Conservation (phyloP, 768 basidiomycete genomes). For the Lactarius hatsudake region DNA sequence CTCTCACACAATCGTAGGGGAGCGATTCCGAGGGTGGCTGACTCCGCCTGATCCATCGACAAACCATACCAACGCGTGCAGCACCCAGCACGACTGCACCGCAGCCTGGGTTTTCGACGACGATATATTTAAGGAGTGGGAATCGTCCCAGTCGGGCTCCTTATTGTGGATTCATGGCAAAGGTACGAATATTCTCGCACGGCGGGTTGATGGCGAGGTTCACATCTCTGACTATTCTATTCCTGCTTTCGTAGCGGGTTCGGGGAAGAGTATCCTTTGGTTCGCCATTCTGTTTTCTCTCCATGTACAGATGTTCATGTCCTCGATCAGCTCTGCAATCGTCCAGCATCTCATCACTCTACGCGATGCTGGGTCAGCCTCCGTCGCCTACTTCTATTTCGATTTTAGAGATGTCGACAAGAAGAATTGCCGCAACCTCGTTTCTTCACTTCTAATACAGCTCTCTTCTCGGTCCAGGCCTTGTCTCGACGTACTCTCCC, state of each 20-base stretch:
- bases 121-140: neutral
- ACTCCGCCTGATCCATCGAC: neutral
- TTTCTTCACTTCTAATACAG: too few species aligned
- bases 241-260: neutral
- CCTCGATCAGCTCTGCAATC: too few species aligned
- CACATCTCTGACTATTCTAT: neutral
- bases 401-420: too few species aligned
- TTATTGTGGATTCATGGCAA: neutral
- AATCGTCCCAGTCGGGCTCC: neutral
- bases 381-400: too few species aligned
- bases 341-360: too few species aligned
- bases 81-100: neutral
- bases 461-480: too few species aligned
- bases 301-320: too few species aligned
- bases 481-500: too few species aligned
- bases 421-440: too few species aligned
- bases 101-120: neutral
- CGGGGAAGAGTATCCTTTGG: neutral
- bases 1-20: neutral
- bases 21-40: neutral
- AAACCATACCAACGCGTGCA: neutral
- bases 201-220: too few species aligned
- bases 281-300: neutral
- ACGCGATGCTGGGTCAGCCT: too few species aligned
- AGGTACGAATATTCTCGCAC: neutral